Evolutionary conservation across 83 land plant species (phyloP).

Genomic region (Picea mariana): DNA sequence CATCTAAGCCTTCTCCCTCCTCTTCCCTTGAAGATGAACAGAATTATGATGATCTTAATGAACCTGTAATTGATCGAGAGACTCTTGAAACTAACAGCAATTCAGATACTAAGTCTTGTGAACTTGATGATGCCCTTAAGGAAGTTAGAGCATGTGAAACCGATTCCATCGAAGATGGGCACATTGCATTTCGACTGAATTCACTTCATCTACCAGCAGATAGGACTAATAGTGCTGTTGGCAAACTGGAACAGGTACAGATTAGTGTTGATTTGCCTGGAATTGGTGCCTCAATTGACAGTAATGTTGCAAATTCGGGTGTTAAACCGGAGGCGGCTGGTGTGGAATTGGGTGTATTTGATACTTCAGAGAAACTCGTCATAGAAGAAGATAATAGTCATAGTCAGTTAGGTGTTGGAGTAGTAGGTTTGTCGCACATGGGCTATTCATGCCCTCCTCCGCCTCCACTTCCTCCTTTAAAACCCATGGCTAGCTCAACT

Average conservation of each 20-base stretch:
- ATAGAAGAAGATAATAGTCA: conserved; percentile 16
- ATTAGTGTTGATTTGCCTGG: not conserved
- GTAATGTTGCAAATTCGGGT: not conserved
- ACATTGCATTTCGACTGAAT: too few species aligned
- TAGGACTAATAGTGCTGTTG: too few species aligned
- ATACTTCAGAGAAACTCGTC: conserved; percentile 3
- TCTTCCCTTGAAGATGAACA: conserved; percentile 36
- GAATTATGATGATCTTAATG: conserved; percentile 24
- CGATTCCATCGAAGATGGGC: not conserved
- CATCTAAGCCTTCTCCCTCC: conserved; percentile 6
- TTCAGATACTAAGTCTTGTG: not conserved
- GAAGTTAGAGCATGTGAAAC: conserved; percentile 1
- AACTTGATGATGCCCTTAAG: conserved; percentile 1
- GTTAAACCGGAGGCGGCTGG: conserved; percentile 7
- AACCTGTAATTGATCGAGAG: conserved; percentile 13
- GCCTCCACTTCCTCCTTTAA: conserved; percentile 76
- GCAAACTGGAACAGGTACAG: not conserved
- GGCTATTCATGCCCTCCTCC: conserved; percentile 61
- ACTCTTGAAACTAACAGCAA: not conserved
- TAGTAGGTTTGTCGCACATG: conserved; percentile 27
- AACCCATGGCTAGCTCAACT: conserved; percentile 28
- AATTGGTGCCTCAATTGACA: conserved; percentile 13
- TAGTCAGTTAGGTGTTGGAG: not conserved
- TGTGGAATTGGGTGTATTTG: conserved; percentile 24
- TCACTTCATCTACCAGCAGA: too few species aligned